These are phyloP conservation scores for Astrephomene gubernaculifera DNA, from an alignment of 139 green algal species.

Conservation along the genomic window DNA sequence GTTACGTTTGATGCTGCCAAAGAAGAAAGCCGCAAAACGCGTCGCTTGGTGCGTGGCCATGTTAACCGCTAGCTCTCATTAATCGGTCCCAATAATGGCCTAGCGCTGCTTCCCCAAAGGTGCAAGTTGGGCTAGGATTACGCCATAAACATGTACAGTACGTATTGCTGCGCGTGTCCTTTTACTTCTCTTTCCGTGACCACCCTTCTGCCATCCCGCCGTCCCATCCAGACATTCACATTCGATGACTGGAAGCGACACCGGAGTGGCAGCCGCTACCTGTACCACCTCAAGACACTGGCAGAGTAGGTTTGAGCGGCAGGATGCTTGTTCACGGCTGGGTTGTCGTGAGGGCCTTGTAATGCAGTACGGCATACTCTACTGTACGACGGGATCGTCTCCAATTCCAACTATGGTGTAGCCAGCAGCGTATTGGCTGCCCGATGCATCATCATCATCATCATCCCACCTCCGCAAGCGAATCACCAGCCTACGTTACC, in stretches of 20 bases:
- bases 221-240: conserved; percentile 39
- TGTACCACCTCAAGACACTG: conserved; percentile 56
- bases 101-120: too few relatives aligned
- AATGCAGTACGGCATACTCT: too few relatives aligned
- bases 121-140: too few relatives aligned
- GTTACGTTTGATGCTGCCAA: background rate
- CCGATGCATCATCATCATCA: background rate
- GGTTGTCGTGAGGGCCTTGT: background rate
- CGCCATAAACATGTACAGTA: background rate
- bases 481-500: background rate
- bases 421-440: background rate
- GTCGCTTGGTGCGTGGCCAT: conserved; percentile 32
- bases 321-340: background rate
- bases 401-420: too few relatives aligned
- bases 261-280: conserved; percentile 52
- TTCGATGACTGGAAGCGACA: conserved; percentile 58
- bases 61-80: too few relatives aligned
- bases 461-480: background rate
- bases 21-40: background rate
- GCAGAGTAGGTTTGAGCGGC: conserved; percentile 34
- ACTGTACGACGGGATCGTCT: too few relatives aligned
- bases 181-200: background rate
- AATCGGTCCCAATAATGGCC: background rate
- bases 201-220: background rate
- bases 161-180: background rate